Evolutionary conservation across 139 green algal genomes (phyloP).

Genomic region (Haematococcus sp.): DNA sequence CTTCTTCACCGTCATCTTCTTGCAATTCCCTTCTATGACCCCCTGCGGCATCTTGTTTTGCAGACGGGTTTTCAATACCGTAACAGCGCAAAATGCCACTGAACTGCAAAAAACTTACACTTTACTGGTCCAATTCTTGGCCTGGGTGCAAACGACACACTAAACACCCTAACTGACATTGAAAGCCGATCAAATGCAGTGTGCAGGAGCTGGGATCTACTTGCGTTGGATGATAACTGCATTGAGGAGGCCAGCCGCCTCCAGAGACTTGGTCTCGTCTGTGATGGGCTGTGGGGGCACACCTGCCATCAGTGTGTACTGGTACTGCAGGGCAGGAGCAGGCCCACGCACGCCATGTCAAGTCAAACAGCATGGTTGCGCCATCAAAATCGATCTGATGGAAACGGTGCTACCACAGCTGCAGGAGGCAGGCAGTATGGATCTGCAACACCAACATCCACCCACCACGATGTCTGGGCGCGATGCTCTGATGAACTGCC

Average conservation of each 20-base stretch:
- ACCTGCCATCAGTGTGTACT: constrained; percentile 66
- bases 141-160: no score
- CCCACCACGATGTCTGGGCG: constrained; percentile 53
- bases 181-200: no score
- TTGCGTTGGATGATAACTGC: constrained; percentile 83
- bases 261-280: constrained; percentile 69
- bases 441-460: background rate
- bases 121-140: no score
- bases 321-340: constrained; percentile 10
- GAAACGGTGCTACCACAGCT: background rate
- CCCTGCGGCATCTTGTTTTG: no score
- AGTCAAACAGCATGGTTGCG: background rate
- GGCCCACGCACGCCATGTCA: background rate
- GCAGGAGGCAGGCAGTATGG: background rate
- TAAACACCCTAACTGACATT: no score
- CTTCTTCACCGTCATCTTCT: no score
- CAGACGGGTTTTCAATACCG: no score
- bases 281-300: constrained; percentile 66
- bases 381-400: background rate
- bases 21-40: no score
- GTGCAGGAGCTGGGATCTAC: no score
- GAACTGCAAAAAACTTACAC: no score
- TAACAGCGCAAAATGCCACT: no score
- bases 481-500: constrained; percentile 75
- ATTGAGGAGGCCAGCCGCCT: constrained; percentile 76